Evolutionary conservation across 2,329 filamentous ascomycete genomes (phyloP), one percentile per base, ranked within the genome.

Genomic region (Clarireedia sp.): DNA sequence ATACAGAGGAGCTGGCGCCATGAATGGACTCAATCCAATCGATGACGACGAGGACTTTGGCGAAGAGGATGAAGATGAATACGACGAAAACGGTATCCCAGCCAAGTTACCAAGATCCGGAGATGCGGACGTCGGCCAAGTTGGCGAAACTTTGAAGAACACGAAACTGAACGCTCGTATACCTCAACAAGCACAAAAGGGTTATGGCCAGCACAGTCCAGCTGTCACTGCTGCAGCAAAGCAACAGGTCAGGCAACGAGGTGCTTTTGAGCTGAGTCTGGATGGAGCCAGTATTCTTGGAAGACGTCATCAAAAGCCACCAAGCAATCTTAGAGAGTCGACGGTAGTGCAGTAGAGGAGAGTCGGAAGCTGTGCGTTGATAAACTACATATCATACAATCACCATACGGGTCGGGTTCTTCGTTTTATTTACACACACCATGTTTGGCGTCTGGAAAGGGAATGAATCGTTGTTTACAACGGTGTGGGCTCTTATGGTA

Each of bases 281-380:
- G 90, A 95, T 62, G 94, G 94, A 55, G 89, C 94, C 1, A 97
- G 91, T 1, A 73, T 99, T 51, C 75, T 99, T 4, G 91, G 91
- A 33, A 82, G 91, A 64, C 74, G 82, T 57, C 76, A 75, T 21
- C 75, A 78, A 63, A 82, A 83, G 64, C 60, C 47, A 21, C 64
- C 65, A 7, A 69, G 67, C 55, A 53, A 54, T 2, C 48, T 70
- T 23, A 55, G 68, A 40, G 64, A 68, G 54, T 59, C 60, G 7
- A 62, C 58, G 1, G 47, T 59, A 26, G 62, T 60, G 14, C 48
- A 66, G 38, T 64, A 61, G 48, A 40, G 41, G 12, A 7, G 41
- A 53, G 23, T 9, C 14, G 10, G 23, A 17, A 12, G 19, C 21
- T 14, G 26, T 41, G 38, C 38, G 38, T 41, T 41, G 16, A 19